Evolutionary conservation across 257 asterid species (phyloP).

Genomic region (Striga asiatica): DNA sequence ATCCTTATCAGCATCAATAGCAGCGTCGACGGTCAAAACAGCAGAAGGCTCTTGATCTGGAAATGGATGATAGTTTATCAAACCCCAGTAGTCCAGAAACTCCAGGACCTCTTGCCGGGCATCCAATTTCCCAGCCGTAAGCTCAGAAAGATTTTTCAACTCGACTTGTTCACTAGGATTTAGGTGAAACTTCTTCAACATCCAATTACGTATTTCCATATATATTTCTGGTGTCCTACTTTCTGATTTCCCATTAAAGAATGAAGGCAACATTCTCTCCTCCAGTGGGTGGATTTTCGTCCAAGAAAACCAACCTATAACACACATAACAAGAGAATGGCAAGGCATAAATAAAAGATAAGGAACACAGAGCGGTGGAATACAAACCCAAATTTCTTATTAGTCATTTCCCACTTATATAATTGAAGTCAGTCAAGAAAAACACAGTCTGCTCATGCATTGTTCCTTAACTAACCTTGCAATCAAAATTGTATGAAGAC

Average conservation of each 20-base stretch:
- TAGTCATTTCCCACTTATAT: not conserved
- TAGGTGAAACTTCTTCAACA: slow-evolving; percentile 67
- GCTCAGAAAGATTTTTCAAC: slow-evolving; percentile 64
- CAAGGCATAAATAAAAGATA: not conserved
- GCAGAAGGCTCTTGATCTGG: slow-evolving; percentile 40
- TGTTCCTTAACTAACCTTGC: not conserved
- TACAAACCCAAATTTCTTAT: slow-evolving; percentile 1
- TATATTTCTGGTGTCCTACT: slow-evolving; percentile 65
- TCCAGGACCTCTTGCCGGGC: slow-evolving; percentile 92
- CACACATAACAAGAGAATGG: slow-evolving; percentile 10
- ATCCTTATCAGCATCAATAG: slow-evolving; percentile 28
- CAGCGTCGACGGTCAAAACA: slow-evolving; percentile 25
- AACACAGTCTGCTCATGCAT: not conserved
- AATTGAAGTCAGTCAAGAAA: not conserved
- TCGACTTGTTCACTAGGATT: slow-evolving; percentile 52
- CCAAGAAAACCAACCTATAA: slow-evolving; percentile 98
- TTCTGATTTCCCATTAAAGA: slow-evolving; percentile 75
- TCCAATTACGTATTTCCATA: slow-evolving; percentile 79
- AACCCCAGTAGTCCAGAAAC: slow-evolving; percentile 95
- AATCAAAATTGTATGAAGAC: not conserved
- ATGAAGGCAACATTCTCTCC: slow-evolving; percentile 66
- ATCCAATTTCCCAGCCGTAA: slow-evolving; percentile 63
- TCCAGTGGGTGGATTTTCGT: slow-evolving; percentile 69
- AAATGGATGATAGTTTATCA: slow-evolving; percentile 89
- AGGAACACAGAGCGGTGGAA: slow-evolving; percentile 1